These are phyloP conservation scores for Petunia hybrid DNA, from an alignment of 305 asterid species.

Conservation along the genomic window DNA sequence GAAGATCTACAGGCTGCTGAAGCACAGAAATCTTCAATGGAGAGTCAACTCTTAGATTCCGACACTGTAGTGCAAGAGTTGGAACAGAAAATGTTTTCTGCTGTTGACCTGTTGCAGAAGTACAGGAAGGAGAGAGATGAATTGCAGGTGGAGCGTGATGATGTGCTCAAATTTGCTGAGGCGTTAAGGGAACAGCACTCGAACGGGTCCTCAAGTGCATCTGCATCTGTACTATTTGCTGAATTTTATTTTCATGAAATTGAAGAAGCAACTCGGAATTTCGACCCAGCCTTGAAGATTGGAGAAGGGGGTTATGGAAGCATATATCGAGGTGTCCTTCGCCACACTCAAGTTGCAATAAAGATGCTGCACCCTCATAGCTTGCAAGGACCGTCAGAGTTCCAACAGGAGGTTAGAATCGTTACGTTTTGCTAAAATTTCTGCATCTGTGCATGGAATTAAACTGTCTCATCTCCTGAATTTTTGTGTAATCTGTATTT, in stretches of 20 bases:
- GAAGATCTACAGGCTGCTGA: constrained; percentile 59
- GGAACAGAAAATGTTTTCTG: constrained; percentile 77
- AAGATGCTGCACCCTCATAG: constrained; percentile 78
- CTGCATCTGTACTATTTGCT: constrained; percentile 59
- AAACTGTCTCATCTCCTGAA: constrained; percentile 16
- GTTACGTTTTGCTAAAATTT: constrained; percentile 24
- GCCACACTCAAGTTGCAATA: constrained; percentile 81
- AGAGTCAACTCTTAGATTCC: constrained; percentile 61
- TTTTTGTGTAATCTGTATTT: constrained; percentile 2
- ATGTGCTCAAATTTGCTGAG: constrained; percentile 69
- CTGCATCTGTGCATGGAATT: background rate
- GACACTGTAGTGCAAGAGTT: constrained; percentile 67
- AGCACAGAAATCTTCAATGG: constrained; percentile 62
- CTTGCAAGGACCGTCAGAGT: constrained; percentile 81
- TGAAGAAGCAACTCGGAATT: constrained; percentile 71
- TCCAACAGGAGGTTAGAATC: constrained; percentile 79
- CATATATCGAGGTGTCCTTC: constrained; percentile 73
- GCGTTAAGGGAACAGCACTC: constrained; percentile 64
- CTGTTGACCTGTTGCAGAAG: constrained; percentile 75
- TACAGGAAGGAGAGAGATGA: constrained; percentile 81
- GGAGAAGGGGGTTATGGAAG: constrained; percentile 92
- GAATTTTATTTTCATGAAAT: constrained; percentile 76
- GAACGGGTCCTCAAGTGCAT: constrained; percentile 60
- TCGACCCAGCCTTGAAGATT: constrained; percentile 67
- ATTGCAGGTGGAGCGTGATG: constrained; percentile 69